A percentile compares a stretch with the other conserved stretches of the same genome.
Conservation (phyloP, 2,329 filamentous ascomycete genomes). For the Stachybotrys chlorohalonatus region DNA sequence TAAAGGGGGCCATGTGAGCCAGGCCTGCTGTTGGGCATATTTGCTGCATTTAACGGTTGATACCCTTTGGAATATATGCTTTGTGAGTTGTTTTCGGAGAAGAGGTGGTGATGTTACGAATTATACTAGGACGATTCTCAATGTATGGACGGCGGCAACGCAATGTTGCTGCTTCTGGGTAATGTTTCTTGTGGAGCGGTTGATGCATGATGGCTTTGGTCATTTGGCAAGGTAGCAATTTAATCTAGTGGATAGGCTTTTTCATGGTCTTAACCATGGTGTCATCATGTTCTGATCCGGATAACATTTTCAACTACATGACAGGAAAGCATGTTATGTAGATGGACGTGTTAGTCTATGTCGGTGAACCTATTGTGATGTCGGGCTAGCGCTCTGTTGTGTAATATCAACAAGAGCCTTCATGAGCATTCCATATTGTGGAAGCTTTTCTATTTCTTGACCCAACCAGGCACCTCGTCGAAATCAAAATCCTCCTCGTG, state of each 20-base stretch:
- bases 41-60: slow-evolving; percentile 17
- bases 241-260: not conserved
- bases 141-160: not conserved
- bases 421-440: too few relatives aligned
- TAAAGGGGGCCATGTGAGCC: too few relatives aligned
- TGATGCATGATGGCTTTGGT: not conserved
- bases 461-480: slow-evolving; percentile 68
- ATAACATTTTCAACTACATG: too few relatives aligned
- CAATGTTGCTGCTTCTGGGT: not conserved
- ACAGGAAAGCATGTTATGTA: too few relatives aligned
- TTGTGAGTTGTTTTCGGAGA: slow-evolving; percentile 7
- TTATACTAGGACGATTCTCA: not conserved
- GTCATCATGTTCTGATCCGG: too few relatives aligned
- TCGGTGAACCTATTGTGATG: too few relatives aligned
- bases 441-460: slow-evolving; percentile 30
- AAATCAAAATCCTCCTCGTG: slow-evolving; percentile 51
- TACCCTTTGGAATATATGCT: slow-evolving; percentile 15
- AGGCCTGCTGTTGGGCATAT: slow-evolving; percentile 10
- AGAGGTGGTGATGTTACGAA: not conserved
- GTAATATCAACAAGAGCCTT: too few relatives aligned
- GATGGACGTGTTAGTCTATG: too few relatives aligned
- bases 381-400: too few relatives aligned
- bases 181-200: not conserved
- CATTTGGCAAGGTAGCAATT: not conserved
- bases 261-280: too few relatives aligned